These are phyloP conservation scores for Metarhizium sp. DNA, from an alignment of 2,329 filamentous ascomycete genomes.

Conservation along the genomic window DNA sequence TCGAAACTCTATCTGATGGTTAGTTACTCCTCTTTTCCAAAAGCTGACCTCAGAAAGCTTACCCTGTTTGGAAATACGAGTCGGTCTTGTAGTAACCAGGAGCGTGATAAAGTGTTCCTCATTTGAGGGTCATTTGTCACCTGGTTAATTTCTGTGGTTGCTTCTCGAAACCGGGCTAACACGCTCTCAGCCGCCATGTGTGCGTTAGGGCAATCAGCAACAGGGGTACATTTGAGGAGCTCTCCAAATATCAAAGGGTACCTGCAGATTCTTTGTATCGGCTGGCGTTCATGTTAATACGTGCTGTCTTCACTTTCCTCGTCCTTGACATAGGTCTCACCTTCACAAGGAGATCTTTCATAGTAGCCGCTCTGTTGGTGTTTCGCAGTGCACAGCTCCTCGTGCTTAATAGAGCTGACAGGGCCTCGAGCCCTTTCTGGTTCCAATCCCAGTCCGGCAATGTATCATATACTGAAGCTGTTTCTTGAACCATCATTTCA, in stretches of 20 bases:
- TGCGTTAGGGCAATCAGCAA: constrained; percentile 73
- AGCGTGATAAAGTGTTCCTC: constrained; percentile 65
- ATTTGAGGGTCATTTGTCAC: constrained; percentile 69
- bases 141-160: constrained; percentile 71
- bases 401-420: constrained; percentile 67
- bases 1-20: constrained; percentile 32
- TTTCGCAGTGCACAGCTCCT: constrained; percentile 53
- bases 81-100: constrained; percentile 76
- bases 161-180: constrained; percentile 61
- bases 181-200: constrained; percentile 72
- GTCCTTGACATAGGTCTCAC: constrained; percentile 30
- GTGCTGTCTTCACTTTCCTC: no score
- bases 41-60: constrained; percentile 15
- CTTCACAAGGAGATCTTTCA: constrained; percentile 86
- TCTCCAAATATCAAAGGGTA: constrained; percentile 84
- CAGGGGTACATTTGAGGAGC: constrained; percentile 72
- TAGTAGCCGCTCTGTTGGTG: constrained; percentile 66
- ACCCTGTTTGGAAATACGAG: constrained; percentile 67
- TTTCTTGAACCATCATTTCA: constrained; percentile 72
- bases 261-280: constrained; percentile 84
- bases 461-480: constrained; percentile 57
- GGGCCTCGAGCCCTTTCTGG: constrained; percentile 74
- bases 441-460: constrained; percentile 69
- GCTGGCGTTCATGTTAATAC: constrained; percentile 38
- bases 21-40: background rate